Evolutionary conservation across 2,329 filamentous ascomycete species (phyloP).

Genomic region (Cercospora berteroae): DNA sequence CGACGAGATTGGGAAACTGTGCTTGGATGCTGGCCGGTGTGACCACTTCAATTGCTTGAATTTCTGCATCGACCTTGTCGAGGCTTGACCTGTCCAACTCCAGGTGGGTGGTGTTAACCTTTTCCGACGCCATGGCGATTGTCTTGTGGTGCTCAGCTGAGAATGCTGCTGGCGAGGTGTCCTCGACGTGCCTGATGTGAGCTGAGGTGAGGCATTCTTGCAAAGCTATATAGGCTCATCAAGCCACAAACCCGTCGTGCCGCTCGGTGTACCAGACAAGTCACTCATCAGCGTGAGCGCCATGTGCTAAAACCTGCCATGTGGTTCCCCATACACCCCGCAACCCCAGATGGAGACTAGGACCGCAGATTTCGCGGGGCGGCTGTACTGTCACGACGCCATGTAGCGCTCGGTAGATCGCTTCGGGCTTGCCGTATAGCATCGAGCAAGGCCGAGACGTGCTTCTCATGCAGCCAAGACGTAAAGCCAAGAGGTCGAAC

Average conservation of each 20-base stretch:
- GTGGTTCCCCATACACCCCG: constrained; percentile 5
- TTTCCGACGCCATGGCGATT: not conserved
- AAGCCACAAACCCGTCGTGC: not conserved
- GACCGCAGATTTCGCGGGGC: not conserved
- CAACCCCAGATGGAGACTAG: constrained; percentile 2
- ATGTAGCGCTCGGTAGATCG: not conserved
- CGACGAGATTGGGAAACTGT: constrained; percentile 31
- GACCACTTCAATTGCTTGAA: constrained; percentile 35
- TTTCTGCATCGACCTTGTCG: constrained; percentile 38
- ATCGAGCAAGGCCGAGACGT: not conserved
- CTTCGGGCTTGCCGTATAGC: not conserved
- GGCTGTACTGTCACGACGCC: not conserved
- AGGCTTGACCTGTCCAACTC: not conserved
- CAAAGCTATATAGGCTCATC: not conserved
- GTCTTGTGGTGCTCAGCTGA: not conserved
- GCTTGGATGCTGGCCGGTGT: constrained; percentile 34
- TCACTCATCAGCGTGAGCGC: not conserved
- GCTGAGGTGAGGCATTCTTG: not conserved
- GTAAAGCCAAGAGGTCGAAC: not conserved
- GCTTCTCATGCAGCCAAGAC: not conserved
- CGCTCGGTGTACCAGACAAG: not conserved
- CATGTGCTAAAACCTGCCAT: not conserved
- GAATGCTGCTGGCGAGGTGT: not conserved
- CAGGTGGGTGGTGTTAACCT: not conserved
- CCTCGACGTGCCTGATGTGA: not conserved